phyloP scores from a whole-genome alignment of 108 stramenopile species.

The Pseudonitzschia multistriata region DNA sequence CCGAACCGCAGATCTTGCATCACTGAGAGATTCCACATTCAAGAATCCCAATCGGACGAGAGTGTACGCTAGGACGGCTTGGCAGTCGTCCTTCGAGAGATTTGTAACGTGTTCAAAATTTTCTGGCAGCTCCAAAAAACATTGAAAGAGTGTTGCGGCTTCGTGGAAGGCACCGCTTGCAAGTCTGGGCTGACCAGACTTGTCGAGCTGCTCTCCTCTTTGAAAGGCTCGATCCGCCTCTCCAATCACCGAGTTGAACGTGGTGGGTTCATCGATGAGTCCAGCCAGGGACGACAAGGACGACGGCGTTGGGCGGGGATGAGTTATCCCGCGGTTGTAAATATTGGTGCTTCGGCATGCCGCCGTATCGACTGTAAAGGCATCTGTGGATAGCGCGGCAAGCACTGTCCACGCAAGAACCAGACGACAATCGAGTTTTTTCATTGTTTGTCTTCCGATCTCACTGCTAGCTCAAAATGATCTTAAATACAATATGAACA shows the following conservation, averaged over 20 bases:
- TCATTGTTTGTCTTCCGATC: too few species aligned
- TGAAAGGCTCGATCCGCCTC: slow-evolving; percentile 87
- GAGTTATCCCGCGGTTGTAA: not conserved
- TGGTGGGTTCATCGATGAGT: slow-evolving; percentile 14
- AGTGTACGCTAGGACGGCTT: slow-evolving; percentile 60
- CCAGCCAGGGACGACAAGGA: slow-evolving; percentile 1
- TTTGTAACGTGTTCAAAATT: slow-evolving; percentile 74
- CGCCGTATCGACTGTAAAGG: not conserved
- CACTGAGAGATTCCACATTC: slow-evolving; percentile 74
- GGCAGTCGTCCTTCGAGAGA: slow-evolving; percentile 36
- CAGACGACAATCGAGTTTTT: not conserved
- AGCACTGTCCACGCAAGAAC: not conserved
- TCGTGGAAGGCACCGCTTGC: slow-evolving; percentile 76
- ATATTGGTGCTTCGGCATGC: not conserved
- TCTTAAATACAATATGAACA: too few species aligned
- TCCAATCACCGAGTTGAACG: slow-evolving; percentile 39
- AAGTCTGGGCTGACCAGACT: slow-evolving; percentile 62
- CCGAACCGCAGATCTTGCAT: slow-evolving; percentile 69
- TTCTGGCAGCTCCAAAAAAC: slow-evolving; percentile 58
- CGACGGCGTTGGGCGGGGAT: not conserved
- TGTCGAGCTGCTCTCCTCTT: slow-evolving; percentile 49
- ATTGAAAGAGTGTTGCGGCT: slow-evolving; percentile 84
- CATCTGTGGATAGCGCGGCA: not conserved
- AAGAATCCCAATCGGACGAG: slow-evolving; percentile 72
- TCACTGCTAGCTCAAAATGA: too few species aligned